A percentile compares a stretch with the other conserved stretches of the same genome.
Evolutionary conservation across 257 asterid species (phyloP).

Genomic region (Rhazya stricta): DNA sequence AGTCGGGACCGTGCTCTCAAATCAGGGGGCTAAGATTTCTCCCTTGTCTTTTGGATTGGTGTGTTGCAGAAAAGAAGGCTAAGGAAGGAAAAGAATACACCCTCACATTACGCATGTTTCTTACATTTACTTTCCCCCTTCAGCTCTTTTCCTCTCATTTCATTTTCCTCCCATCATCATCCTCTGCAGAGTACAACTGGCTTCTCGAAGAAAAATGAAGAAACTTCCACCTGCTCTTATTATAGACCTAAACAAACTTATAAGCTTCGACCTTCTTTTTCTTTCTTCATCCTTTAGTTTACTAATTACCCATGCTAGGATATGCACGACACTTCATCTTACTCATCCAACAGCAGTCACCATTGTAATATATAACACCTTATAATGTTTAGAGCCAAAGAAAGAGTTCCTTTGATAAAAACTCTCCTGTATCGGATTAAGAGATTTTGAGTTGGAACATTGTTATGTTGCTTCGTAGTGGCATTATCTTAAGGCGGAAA

Average conservation of each 20-base stretch:
- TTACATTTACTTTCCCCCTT: conserved; percentile 9
- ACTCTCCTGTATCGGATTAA: too few species aligned
- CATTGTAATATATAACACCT: too few species aligned
- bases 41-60: background rate
- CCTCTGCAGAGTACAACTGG: conserved; percentile 27
- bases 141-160: conserved; percentile 3
- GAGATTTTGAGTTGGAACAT: too few species aligned
- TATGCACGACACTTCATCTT: too few species aligned
- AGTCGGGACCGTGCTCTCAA: background rate
- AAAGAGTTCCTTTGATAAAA: too few species aligned
- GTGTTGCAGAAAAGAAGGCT: conserved; percentile 14
- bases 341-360: too few species aligned
- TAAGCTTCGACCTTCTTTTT: background rate
- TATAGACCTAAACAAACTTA: background rate
- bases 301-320: background rate
- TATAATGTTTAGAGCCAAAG: too few species aligned
- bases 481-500: too few species aligned
- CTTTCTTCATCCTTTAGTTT: background rate
- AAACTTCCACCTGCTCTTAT: conserved; percentile 7
- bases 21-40: conserved; percentile 11
- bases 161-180: conserved; percentile 14
- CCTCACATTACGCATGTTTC: conserved; percentile 25
- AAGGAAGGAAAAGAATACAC: conserved; percentile 12
- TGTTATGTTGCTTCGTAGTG: too few species aligned
- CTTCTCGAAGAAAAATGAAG: background rate